These are phyloP conservation scores for Starmerella vitae DNA, from an alignment of 805 yeast species.

Conservation along the genomic window DNA sequence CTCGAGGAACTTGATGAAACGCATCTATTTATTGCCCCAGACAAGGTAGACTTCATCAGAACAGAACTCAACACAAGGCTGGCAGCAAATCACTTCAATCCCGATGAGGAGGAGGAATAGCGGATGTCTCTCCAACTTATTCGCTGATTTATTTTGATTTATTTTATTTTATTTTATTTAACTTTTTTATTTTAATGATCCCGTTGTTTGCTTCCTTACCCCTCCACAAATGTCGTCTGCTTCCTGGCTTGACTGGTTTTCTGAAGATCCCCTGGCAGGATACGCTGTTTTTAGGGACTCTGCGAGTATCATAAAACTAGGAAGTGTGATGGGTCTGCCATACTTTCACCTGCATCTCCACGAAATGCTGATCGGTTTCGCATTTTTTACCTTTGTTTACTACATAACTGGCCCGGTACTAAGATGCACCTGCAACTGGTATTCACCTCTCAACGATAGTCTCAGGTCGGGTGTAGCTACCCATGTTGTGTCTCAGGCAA, in stretches of 20 bases:
- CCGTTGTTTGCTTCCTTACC: no score
- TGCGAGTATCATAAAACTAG: slow-evolving; percentile 1
- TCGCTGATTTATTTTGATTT: no score
- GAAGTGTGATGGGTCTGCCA: slow-evolving; percentile 20
- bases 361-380: slow-evolving; percentile 49
- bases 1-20: slow-evolving; percentile 80
- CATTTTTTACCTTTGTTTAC: slow-evolving; percentile 49
- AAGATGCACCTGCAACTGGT: slow-evolving; percentile 35
- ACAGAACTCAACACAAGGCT: slow-evolving; percentile 60
- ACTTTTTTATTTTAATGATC: no score
- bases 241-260: not conserved
- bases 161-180: no score
- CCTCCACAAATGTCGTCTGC: no score
- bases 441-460: slow-evolving; percentile 39
- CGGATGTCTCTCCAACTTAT: no score
- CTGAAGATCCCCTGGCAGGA: slow-evolving; percentile 6
- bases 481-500: slow-evolving; percentile 78
- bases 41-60: slow-evolving; percentile 63
- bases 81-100: slow-evolving; percentile 74
- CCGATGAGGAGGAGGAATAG: slow-evolving; percentile 40
- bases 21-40: slow-evolving; percentile 68
- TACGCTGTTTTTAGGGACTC: slow-evolving; percentile 5
- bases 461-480: slow-evolving; percentile 72
- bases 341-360: slow-evolving; percentile 35
- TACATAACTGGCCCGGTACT: slow-evolving; percentile 37